phyloP scores from a whole-genome alignment of 225 moss, liverwort and hornwort genomes.

The Pleurozium schreberi region DNA sequence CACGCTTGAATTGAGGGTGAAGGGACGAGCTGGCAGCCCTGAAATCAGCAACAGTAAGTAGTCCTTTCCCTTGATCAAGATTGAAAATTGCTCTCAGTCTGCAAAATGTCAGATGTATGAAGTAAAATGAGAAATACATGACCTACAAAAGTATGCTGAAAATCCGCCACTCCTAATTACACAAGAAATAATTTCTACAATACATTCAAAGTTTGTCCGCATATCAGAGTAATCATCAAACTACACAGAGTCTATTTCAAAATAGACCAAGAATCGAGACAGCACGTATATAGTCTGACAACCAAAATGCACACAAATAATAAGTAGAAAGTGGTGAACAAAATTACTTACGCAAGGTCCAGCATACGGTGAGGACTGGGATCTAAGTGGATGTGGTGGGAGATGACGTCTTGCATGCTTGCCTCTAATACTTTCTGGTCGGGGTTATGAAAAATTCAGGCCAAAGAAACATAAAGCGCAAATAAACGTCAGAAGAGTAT shows the following conservation, averaged over 20 bases:
- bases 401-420: slow-evolving; percentile 51
- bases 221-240: not conserved
- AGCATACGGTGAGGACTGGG: slow-evolving; percentile 67
- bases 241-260: not conserved
- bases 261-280: not conserved
- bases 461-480: not conserved
- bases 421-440: slow-evolving; percentile 66
- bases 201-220: not conserved
- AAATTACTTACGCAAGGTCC: slow-evolving; percentile 65
- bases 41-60: slow-evolving; percentile 71
- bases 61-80: slow-evolving; percentile 57
- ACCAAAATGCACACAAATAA: not conserved
- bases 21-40: slow-evolving; percentile 52
- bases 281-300: not conserved
- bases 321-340: not conserved
- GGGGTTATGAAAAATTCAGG: not conserved
- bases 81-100: slow-evolving; percentile 80
- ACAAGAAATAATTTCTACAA: not conserved
- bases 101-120: not conserved
- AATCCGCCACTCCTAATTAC: not conserved
- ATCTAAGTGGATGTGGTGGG: slow-evolving; percentile 51
- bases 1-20: slow-evolving; percentile 65
- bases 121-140: not conserved
- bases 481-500: not conserved
- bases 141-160: not conserved